Evolutionary conservation across 805 yeast species (phyloP).

Genomic region (Lipomyces mesembrius): DNA sequence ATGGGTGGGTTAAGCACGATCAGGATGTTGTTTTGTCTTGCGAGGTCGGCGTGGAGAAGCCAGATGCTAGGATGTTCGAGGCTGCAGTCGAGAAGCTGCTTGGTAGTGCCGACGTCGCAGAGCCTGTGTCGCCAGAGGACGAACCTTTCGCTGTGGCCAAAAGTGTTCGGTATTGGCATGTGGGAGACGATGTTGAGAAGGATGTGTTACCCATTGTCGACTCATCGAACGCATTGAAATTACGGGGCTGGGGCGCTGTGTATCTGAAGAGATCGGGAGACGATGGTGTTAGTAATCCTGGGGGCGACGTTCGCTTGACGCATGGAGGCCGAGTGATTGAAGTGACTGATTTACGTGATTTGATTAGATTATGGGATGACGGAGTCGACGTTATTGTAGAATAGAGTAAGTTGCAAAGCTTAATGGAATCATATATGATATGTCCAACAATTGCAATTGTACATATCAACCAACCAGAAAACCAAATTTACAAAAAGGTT

Average conservation of each 20-base stretch:
- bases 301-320: background rate
- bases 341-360: conserved; percentile 19
- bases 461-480: conserved; percentile 22
- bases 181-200: conserved; percentile 32
- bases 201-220: conserved; percentile 23
- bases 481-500: too few species aligned
- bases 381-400: conserved; percentile 18
- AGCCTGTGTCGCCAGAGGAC: background rate
- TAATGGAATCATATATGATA: too few species aligned
- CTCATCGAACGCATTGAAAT: background rate
- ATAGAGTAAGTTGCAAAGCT: background rate
- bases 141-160: conserved; percentile 4
- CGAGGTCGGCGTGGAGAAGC: conserved; percentile 35
- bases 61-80: conserved; percentile 27
- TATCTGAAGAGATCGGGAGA: background rate
- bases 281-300: background rate
- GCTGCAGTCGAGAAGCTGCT: conserved; percentile 16
- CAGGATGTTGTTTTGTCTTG: conserved; percentile 25
- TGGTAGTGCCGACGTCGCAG: background rate
- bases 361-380: conserved; percentile 14
- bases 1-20: conserved; percentile 12
- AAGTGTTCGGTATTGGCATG: conserved; percentile 25
- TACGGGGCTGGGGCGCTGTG: conserved; percentile 24
- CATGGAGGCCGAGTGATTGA: conserved; percentile 22
- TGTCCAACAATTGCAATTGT: background rate